These are phyloP conservation scores for Moniliophthora roreri DNA, from an alignment of 1,284 basidiomycete genomes.

Conservation along the genomic window DNA sequence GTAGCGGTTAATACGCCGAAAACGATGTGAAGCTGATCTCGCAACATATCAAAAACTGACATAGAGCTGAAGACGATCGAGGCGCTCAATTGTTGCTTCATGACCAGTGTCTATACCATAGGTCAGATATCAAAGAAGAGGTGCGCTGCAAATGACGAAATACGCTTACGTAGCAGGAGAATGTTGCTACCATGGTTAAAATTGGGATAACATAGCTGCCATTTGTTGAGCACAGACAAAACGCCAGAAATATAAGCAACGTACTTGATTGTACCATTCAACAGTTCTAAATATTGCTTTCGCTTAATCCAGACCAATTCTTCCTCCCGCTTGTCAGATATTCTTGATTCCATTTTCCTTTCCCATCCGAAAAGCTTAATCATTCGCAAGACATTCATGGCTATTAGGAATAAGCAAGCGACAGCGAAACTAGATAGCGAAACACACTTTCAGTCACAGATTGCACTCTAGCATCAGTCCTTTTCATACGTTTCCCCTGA, in stretches of 20 bases:
- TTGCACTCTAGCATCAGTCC: conserved; percentile 51
- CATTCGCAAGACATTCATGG: conserved; percentile 53
- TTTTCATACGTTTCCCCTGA: conserved; percentile 26
- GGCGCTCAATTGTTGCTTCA: conserved; percentile 36
- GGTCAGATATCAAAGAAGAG: too few species aligned
- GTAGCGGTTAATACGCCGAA: conserved; percentile 24
- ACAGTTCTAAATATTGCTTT: conserved; percentile 41
- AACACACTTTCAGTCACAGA: conserved; percentile 50
- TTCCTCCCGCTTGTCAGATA: conserved; percentile 50
- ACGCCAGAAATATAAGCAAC: conserved; percentile 23
- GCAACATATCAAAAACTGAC: conserved; percentile 44
- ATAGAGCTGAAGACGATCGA: conserved; percentile 42
- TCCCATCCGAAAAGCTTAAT: conserved; percentile 76
- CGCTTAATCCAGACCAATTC: conserved; percentile 51
- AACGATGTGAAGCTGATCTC: conserved; percentile 35
- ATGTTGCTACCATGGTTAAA: conserved; percentile 67
- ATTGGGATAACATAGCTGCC: conserved; percentile 61
- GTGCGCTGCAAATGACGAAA: too few species aligned
- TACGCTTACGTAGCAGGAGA: conserved; percentile 43
- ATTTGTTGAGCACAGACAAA: not conserved
- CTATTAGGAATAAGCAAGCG: conserved; percentile 19
- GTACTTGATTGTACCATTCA: conserved; percentile 44
- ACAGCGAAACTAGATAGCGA: not conserved
- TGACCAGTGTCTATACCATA: conserved; percentile 35
- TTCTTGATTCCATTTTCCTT: conserved; percentile 46